Base-by-base conservation (phyloP, 352 stramenopile species). In the Peronospora belbahrii region DNA sequence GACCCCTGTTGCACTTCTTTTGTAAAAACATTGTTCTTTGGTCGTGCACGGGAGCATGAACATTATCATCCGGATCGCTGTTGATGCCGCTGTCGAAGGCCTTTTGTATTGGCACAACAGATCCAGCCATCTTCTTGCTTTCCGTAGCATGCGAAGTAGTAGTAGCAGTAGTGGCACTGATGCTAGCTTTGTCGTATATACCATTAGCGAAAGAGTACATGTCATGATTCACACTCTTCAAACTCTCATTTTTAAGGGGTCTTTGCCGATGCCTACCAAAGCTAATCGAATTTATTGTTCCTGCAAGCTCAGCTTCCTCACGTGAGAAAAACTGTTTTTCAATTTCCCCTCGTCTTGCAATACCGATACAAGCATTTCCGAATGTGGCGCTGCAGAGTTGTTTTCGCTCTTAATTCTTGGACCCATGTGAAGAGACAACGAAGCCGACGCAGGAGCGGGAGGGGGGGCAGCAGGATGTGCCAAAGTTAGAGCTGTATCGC, bases 391-490 rank as follows among this genome's bases (percentile, higher is more conserved):
- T n/a, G 22, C 25, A 28, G 24, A 13, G 19, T 15, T 13, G 13
- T 15, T 37, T n/a, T 57, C 27, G 14, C 30, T 40, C 25, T 64
- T 42, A 18, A 25, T 42, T 9, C 19, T 49, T 24, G 24, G 43
- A 32, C 37, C 53, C 28, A 38, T 17, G 20, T 56, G 24, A 6
- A 28, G 25, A 28, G 48, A 30, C 19, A 38, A 20, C 14, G 42
- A 56, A 19, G 23, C 17, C 4, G 28, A 43, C 48, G 52, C 15
- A 42, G 36, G 47, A 13, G 30, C 27, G 23, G 28, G 22, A 27
- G 28, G 22, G 2, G 30, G 34, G n/a, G 19, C 42, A n/a, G 10
- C 17, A 35, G 22, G 42, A 39, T 27, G 49, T 34, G 20, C 47
- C 20, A 35, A 28, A 17, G 13, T 20, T 42, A 57, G 25, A 36